A percentile compares a stretch with the other conserved stretches of the same genome.
These are phyloP conservation scores for Mimosa bimucronata DNA, from an alignment of 306 rosid species.

Conservation along the genomic window DNA sequence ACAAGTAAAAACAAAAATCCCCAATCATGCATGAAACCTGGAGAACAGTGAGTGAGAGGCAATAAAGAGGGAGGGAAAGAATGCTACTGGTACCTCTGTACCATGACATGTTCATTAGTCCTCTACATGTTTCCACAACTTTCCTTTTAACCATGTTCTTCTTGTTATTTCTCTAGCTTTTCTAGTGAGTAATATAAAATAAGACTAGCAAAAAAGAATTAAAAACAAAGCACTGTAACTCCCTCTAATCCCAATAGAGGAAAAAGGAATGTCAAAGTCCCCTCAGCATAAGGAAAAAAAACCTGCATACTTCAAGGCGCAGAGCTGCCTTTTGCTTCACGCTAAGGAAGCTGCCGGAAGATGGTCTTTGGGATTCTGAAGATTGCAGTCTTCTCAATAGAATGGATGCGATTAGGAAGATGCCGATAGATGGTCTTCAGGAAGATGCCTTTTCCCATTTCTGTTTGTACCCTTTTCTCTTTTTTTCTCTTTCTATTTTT, in stretches of 20 bases:
- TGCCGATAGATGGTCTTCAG: too few species aligned
- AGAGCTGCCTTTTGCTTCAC: conserved; percentile 44
- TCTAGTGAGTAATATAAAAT: conserved; percentile 15
- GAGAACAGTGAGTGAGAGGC: too few species aligned
- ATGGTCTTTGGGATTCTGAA: conserved; percentile 33
- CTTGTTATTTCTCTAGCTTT: background rate
- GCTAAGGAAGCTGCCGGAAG: conserved; percentile 35
- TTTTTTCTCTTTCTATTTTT: conserved; percentile 1
- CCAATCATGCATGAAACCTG: too few species aligned
- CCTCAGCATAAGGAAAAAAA: conserved; percentile 52
- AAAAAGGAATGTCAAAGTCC: conserved; percentile 42
- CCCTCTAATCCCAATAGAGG: conserved; percentile 33
- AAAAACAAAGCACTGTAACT: background rate
- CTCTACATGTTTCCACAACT: background rate
- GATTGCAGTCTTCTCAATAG: conserved; percentile 43
- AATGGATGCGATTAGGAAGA: conserved; percentile 19
- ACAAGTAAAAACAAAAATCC: too few species aligned
- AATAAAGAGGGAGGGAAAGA: too few species aligned
- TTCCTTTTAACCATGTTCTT: background rate
- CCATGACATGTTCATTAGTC: background rate
- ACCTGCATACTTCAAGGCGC: conserved; percentile 39
- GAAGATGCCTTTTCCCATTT: background rate
- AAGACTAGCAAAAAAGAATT: conserved; percentile 17
- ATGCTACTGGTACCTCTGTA: too few species aligned
- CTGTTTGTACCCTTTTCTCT: background rate